Base-by-base conservation (phyloP, 257 asterid genomes). In the Leptodermis oblonga region DNA sequence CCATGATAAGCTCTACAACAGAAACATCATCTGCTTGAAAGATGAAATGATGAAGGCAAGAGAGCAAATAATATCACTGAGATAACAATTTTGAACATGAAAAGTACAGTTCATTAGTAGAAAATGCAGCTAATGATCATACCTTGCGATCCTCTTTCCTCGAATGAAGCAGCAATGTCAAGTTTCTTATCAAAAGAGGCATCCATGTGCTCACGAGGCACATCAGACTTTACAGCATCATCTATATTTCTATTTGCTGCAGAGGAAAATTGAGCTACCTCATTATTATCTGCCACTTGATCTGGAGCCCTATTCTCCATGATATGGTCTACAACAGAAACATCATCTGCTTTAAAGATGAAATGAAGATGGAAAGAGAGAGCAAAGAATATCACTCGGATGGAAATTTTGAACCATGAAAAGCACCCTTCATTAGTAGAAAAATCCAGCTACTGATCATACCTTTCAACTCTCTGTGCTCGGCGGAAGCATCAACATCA, bases 61-160 rank as follows among this genome's bases (percentile, higher is more conserved):
- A 17, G 12, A 34, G 64, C 59, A 62, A 43, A 39, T 18, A 33
- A 9, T 13, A 46, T 43, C 36, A 14, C 22, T 42, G 25, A 74
- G 18, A 65, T 49, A 37, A 62, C 8, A 62, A 11, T 56, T 28
- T 56, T 18, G 30, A 30, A 30, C 33, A 14, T 23, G 13, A 25
- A 12, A 46, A 55, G 22, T 42, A 10, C 31, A 51, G 33, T 36
- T 37, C 1, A 37, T 31, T 31, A 30, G 30, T 2, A 37, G 37
- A 59, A 68, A n/a, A 36, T 55, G 1, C 33, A 30, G 59, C 26
- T 53, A 30, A 8, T 18, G 26, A 53, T 17, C 28, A 18, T 53
- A 78, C 82, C 82, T 74, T 62, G 80, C 22, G 20, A 37, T 31
- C 45, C 64, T 26, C 65, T 68, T 66, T 67, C 69, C 78, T 67